Evolutionary conservation across 2,329 filamentous ascomycete species (phyloP).

Genomic region (Aureobasidium zeae): DNA sequence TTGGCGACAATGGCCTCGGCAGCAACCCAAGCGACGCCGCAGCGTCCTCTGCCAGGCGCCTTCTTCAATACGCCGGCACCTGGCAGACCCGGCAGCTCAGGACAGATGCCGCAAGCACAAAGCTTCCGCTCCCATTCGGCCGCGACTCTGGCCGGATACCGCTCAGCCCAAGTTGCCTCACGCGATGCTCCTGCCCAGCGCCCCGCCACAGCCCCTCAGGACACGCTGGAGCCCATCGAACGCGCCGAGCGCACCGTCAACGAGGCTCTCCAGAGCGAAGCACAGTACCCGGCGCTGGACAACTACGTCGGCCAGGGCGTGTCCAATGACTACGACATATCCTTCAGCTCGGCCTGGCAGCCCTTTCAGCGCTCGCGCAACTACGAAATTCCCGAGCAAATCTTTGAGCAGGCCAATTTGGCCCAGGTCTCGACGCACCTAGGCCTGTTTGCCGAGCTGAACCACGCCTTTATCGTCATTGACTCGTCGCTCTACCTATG

Average conservation of each 20-base stretch:
- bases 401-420: conserved; percentile 86
- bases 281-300: conserved; percentile 79
- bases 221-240: conserved; percentile 47
- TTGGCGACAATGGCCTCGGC: conserved; percentile 44
- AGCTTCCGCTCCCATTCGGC: conserved; percentile 27
- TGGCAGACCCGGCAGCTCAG: conserved; percentile 22
- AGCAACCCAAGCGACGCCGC: conserved; percentile 50
- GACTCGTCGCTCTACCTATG: conserved; percentile 94
- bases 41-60: conserved; percentile 64
- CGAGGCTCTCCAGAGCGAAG: conserved; percentile 63
- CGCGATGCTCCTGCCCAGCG: conserved; percentile 14
- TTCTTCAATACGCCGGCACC: conserved; percentile 65
- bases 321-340: conserved; percentile 84
- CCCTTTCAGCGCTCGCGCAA: conserved; percentile 82
- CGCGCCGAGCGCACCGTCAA: conserved; percentile 80
- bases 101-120: conserved; percentile 19
- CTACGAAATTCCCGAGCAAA: conserved; percentile 82
- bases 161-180: conserved; percentile 16
- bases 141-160: conserved; percentile 23
- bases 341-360: conserved; percentile 60
- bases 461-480: conserved; percentile 91
- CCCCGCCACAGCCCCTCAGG: neutral
- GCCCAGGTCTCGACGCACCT: conserved; percentile 84
- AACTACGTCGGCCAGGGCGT: conserved; percentile 75
- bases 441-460: conserved; percentile 89